Evolutionary conservation across 2,329 filamentous ascomycete species (phyloP).

Genomic region (Grosmannia clavigera): DNA sequence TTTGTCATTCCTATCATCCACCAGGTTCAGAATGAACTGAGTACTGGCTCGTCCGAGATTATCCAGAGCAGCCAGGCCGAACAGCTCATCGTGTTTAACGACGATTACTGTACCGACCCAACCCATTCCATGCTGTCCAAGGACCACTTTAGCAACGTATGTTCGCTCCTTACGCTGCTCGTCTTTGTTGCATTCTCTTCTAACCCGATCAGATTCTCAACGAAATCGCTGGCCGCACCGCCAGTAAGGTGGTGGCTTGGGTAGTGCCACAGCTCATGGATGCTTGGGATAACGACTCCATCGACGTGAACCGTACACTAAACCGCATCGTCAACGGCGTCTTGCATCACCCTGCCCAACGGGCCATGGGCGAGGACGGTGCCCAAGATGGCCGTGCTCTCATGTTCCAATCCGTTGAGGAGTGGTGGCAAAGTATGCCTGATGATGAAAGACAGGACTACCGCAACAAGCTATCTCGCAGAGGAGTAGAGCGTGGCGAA

Average conservation of each 20-base stretch:
- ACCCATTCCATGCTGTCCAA: constrained; percentile 95
- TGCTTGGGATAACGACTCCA: constrained; percentile 67
- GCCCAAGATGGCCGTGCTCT: constrained; percentile 56
- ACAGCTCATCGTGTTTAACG: constrained; percentile 76
- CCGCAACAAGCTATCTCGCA: constrained; percentile 61
- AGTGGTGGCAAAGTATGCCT: constrained; percentile 68
- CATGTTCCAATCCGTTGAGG: constrained; percentile 69
- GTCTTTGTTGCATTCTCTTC: neutral
- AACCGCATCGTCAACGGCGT: constrained; percentile 70
- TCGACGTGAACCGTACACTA: constrained; percentile 57
- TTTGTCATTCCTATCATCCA: constrained; percentile 75
- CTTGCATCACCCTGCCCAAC: constrained; percentile 78
- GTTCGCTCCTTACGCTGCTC: constrained; percentile 11
- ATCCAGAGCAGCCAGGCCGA: constrained; percentile 74
- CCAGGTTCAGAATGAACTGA: constrained; percentile 78
- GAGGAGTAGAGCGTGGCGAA: constrained; percentile 61
- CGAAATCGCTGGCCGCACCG: constrained; percentile 73
- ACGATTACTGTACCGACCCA: constrained; percentile 65
- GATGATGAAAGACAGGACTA: constrained; percentile 53
- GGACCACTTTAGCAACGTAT: constrained; percentile 80
- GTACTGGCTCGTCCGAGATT: constrained; percentile 74
- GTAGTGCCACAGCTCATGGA: constrained; percentile 80
- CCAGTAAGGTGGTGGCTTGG: constrained; percentile 69
- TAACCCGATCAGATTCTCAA: constrained; percentile 46
- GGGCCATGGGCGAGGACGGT: constrained; percentile 56